Conservation (phyloP, 371 early-diverging fungal species). For the Apophysomyces trapeziformis region DNA sequence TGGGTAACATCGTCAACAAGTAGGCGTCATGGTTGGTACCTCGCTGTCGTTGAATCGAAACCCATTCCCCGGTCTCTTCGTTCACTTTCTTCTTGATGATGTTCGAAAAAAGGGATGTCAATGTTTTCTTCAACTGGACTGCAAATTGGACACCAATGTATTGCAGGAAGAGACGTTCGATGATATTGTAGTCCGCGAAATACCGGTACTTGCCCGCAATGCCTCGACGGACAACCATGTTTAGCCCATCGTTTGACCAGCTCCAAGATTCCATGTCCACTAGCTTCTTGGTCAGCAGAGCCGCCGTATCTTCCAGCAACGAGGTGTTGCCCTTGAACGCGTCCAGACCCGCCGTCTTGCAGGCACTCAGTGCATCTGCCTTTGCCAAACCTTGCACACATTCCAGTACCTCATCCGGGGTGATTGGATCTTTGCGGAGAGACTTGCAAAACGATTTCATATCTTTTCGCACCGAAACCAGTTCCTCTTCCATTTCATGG, state of each 20-base stretch:
- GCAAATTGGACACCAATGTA: slow-evolving; percentile 20
- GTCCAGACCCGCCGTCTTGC: not conserved
- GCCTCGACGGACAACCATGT: slow-evolving; percentile 14
- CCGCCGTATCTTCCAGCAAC: slow-evolving; percentile 14
- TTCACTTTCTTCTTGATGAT: slow-evolving; percentile 2
- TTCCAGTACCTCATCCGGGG: not conserved
- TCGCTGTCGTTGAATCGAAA: not conserved
- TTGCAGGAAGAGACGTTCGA: slow-evolving; percentile 23
- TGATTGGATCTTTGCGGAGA: not conserved
- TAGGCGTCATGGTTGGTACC: not conserved
- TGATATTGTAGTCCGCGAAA: slow-evolving; percentile 19
- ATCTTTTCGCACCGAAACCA: not conserved
- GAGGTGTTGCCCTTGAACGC: slow-evolving; percentile 13
- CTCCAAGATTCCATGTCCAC: slow-evolving; percentile 16
- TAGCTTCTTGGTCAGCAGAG: slow-evolving; percentile 17
- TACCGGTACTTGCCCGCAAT: slow-evolving; percentile 22
- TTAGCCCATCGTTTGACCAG: slow-evolving; percentile 17
- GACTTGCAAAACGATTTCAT: slow-evolving; percentile 5
- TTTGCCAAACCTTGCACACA: not conserved
- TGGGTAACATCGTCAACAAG: not conserved
- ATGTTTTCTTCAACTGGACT: not conserved
- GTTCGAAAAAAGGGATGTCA: slow-evolving; percentile 1
- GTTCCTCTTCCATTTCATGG: not conserved
- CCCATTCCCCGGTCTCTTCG: not conserved
- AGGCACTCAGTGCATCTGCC: not conserved